Percentiles rank a stretch among this genome's conserved stretches.
These are phyloP conservation scores for Periconia macrospinosa DNA, from an alignment of 2,329 filamentous ascomycete species.

Conservation along the genomic window DNA sequence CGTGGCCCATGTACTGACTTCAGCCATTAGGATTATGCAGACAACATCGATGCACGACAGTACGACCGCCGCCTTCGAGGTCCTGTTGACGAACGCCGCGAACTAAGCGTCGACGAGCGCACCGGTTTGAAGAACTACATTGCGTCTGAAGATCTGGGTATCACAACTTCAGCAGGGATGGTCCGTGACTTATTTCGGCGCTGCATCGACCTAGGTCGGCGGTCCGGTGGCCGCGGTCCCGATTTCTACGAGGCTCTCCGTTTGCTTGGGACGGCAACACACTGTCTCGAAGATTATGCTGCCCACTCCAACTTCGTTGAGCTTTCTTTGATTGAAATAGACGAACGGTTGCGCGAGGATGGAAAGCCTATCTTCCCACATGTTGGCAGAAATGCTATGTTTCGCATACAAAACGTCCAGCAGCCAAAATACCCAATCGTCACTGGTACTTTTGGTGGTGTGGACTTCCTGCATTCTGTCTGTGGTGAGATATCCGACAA, in stretches of 20 bases:
- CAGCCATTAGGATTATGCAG: constrained; percentile 68
- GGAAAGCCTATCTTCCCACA: constrained; percentile 76
- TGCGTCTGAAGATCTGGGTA: constrained; percentile 75
- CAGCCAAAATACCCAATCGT: constrained; percentile 75
- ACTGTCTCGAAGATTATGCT: constrained; percentile 87
- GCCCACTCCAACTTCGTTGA: constrained; percentile 94
- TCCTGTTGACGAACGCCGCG: constrained; percentile 75
- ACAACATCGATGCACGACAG: constrained; percentile 80
- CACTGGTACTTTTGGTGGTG: constrained; percentile 91
- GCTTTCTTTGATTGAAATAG: constrained; percentile 83
- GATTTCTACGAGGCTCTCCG: constrained; percentile 87
- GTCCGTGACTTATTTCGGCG: constrained; percentile 72
- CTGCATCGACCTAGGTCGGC: constrained; percentile 78
- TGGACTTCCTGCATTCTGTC: constrained; percentile 91
- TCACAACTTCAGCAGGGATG: constrained; percentile 79
- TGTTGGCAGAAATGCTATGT: constrained; percentile 72
- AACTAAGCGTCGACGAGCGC: constrained; percentile 73
- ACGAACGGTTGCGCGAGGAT: constrained; percentile 53
- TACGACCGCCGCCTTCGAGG: constrained; percentile 82
- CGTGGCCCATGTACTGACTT: constrained; percentile 1
- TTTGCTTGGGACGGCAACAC: constrained; percentile 81
- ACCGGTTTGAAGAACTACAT: constrained; percentile 87
- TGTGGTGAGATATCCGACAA: constrained; percentile 82
- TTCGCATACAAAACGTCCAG: constrained; percentile 69
- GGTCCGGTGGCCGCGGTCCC: constrained; percentile 70